Percentiles rank a stretch among this genome's conserved stretches.
Conservation (phyloP, 495 filamentous ascomycete genomes). For the Rhizodiscina lignyota region DNA sequence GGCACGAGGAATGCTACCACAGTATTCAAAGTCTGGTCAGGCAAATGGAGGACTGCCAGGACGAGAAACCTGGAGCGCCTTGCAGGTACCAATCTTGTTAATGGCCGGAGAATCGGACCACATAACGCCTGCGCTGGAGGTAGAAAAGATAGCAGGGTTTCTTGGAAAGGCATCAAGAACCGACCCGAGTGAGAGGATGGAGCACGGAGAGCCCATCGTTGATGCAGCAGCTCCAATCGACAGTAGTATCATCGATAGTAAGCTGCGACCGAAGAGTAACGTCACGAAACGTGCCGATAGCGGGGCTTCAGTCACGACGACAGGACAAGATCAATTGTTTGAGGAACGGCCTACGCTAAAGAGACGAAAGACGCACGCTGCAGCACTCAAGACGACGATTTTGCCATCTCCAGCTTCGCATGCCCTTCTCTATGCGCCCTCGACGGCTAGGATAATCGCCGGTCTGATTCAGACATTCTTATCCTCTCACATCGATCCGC, state of each 20-base stretch:
- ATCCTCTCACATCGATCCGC: slow-evolving; percentile 51
- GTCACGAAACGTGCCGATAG: too few species aligned
- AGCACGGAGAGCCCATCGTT: background rate
- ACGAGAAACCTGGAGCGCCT: slow-evolving; percentile 50
- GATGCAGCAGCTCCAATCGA: slow-evolving; percentile 16
- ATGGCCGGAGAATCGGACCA: slow-evolving; percentile 63
- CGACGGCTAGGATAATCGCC: slow-evolving; percentile 56
- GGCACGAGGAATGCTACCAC: slow-evolving; percentile 53
- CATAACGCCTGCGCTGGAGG: slow-evolving; percentile 52
- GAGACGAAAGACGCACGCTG: too few species aligned
- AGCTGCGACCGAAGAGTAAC: too few species aligned
- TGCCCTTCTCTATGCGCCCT: slow-evolving; percentile 65
- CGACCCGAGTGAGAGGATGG: slow-evolving; percentile 14
- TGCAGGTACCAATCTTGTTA: slow-evolving; percentile 59
- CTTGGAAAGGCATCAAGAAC: slow-evolving; percentile 25
- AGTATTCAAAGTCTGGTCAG: slow-evolving; percentile 17
- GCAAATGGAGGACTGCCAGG: slow-evolving; percentile 51
- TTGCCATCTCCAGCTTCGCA: slow-evolving; percentile 68
- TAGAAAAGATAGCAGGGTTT: slow-evolving; percentile 49
- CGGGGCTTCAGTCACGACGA: too few species aligned
- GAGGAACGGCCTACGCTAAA: too few species aligned
- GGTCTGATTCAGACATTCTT: slow-evolving; percentile 77
- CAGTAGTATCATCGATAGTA: too few species aligned
- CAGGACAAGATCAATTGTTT: too few species aligned
- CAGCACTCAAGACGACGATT: slow-evolving; percentile 47